Conservation (phyloP, 148 eudicot species). For the Polygonum aviculare region DNA sequence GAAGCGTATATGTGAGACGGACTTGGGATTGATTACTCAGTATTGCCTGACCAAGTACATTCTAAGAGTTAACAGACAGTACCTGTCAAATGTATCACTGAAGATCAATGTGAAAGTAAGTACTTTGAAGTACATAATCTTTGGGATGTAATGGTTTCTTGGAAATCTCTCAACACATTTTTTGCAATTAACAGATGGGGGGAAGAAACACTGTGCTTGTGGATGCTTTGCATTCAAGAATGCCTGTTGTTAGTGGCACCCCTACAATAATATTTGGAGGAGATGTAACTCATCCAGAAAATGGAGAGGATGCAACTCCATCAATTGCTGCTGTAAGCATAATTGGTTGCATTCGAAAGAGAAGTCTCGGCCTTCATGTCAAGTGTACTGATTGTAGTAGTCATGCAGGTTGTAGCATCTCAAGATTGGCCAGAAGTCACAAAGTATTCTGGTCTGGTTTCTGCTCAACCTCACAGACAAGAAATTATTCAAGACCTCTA, state of each 20-base stretch:
- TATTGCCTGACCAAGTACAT: slow-evolving; percentile 76
- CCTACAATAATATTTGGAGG: slow-evolving; percentile 95
- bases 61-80: slow-evolving; percentile 57
- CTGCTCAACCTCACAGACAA: slow-evolving; percentile 86
- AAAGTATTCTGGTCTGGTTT: slow-evolving; percentile 77
- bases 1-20: slow-evolving; percentile 84
- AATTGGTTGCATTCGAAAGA: not conserved
- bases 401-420: slow-evolving; percentile 74
- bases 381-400: slow-evolving; percentile 1
- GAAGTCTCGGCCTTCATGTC: not conserved
- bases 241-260: slow-evolving; percentile 77
- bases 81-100: slow-evolving; percentile 68
- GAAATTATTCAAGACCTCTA: slow-evolving; percentile 88
- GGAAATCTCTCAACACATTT: not conserved
- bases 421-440: slow-evolving; percentile 97
- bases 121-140: not conserved
- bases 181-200: slow-evolving; percentile 39
- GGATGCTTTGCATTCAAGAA: slow-evolving; percentile 60
- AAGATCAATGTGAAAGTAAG: slow-evolving; percentile 85
- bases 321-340: slow-evolving; percentile 79
- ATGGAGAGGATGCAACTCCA: slow-evolving; percentile 88
- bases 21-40: slow-evolving; percentile 73
- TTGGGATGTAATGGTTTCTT: not conserved
- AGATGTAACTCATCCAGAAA: slow-evolving; percentile 87
- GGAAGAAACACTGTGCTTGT: slow-evolving; percentile 79